A percentile compares a stretch with the other conserved stretches of the same genome.
phyloP scores from a whole-genome alignment of 306 rosid genomes.

The Cicer judaicum region DNA sequence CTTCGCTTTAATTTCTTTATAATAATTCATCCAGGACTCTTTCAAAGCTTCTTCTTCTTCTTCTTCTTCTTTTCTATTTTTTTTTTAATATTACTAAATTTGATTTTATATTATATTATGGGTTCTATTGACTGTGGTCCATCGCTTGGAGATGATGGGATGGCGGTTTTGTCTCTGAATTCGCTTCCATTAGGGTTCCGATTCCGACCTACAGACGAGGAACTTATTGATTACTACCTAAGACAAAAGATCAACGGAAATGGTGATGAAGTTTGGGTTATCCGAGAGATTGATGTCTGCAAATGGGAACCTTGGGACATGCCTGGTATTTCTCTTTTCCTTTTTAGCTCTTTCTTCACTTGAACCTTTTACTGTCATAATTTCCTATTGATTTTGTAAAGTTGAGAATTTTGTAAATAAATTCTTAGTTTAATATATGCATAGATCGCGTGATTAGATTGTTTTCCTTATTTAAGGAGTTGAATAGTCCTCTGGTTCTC shows the following conservation, averaged over 20 bases:
- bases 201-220: constrained; percentile 87
- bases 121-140: constrained; percentile 36
- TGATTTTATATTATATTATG: constrained; percentile 10
- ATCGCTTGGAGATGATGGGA: constrained; percentile 40
- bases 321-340: constrained; percentile 62
- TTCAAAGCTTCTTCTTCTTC: constrained; percentile 22
- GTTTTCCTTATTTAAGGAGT: background rate
- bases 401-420: background rate
- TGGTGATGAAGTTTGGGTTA: constrained; percentile 72
- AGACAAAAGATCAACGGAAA: constrained; percentile 81
- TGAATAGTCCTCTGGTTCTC: background rate
- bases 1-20: constrained; percentile 30
- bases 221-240: constrained; percentile 76
- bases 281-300: constrained; percentile 92
- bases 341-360: background rate
- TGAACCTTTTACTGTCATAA: background rate
- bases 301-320: constrained; percentile 97
- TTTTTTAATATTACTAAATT: too few species aligned
- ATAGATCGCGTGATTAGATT: background rate
- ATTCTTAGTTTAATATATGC: background rate
- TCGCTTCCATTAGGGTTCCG: constrained; percentile 88
- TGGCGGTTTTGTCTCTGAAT: constrained; percentile 54
- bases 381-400: constrained; percentile 17
- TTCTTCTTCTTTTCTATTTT: background rate
- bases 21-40: background rate